Evolutionary conservation across 2,329 filamentous ascomycete species (phyloP), one percentile per base, ranked within the genome.

Genomic region (Sporothrix luriei): DNA sequence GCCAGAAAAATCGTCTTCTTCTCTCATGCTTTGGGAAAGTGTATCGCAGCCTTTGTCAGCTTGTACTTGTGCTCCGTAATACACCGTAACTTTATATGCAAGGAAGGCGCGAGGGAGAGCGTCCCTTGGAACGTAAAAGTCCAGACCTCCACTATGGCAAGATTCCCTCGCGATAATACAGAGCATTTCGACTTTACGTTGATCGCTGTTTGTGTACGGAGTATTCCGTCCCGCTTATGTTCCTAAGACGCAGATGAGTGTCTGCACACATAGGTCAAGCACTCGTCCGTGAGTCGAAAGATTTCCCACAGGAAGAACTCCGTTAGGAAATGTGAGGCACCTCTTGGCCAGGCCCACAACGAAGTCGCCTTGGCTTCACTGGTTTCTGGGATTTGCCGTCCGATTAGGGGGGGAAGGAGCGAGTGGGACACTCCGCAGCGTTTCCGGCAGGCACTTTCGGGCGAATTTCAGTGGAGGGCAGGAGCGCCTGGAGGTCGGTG

Each of bases 1-100:
- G 19, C 33, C n/a, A 24, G 4, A 43, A 16, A 24, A 14, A 29
- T 10, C 21, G 16, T 19, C 29, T 13, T 38, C 29, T 57, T 38
- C 5, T 57, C 54, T 16, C 19, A 38, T 61, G 33, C 33, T 61
- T 61, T 61, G 33, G 55, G 55, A n/a, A 61, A 61, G 55, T 61
- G 55, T n/a, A 61, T 43, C 55, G 55, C 33, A 21, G 19, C 19
- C 11, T 59, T n/a, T 10, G 29, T 6, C 13, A 16, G 14, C 13
- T 19, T 5, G 40, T 46, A n/a, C n/a, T n/a, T n/a, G n/a, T n/a
- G n/a, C n/a, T n/a, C n/a, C n/a, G n/a, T n/a, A n/a, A n/a, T n/a
- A 46, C 40, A 16, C 11, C 40, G 40, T 46, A 14, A 33, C 29
- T 29, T 21, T 21, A 9, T 21, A 7, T 9, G 19, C 40, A 61